phyloP scores from a whole-genome alignment of 352 stramenopile genomes.

The Vaucheria bursata region DNA sequence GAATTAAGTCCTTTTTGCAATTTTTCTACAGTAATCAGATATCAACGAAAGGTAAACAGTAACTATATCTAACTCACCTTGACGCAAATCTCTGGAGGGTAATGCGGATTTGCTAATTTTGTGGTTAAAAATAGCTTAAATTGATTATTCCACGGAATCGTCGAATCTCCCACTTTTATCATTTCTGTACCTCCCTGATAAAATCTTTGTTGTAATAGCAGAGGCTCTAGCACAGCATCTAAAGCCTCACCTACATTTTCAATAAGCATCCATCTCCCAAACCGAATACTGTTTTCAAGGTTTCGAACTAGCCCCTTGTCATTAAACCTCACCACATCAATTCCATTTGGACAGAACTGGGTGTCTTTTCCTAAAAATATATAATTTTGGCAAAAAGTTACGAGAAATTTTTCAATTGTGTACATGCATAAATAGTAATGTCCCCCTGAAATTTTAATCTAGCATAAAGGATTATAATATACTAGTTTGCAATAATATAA shows the following conservation, averaged over 20 bases:
- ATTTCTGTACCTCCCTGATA: conserved; percentile 80
- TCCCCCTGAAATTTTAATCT: too few species aligned
- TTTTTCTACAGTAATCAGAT: too few species aligned
- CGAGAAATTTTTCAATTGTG: too few species aligned
- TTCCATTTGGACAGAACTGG: conserved; percentile 48
- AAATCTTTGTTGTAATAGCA: conserved; percentile 81
- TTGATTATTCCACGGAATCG: conserved; percentile 72
- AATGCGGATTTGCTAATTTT: conserved; percentile 81
- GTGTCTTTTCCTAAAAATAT: too few species aligned
- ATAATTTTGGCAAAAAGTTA: too few species aligned
- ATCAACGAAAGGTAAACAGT: too few species aligned
- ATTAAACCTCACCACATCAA: conserved; percentile 83
- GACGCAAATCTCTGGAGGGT: conserved; percentile 77
- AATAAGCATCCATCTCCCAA: conserved; percentile 56
- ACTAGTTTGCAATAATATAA: too few species aligned
- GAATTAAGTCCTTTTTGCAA: too few species aligned
- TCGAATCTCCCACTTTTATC: conserved; percentile 78
- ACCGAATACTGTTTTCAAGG: conserved; percentile 77
- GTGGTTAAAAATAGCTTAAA: conserved; percentile 87
- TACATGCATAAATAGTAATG: too few species aligned
- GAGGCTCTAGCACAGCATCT: conserved; percentile 74
- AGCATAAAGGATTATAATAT: too few species aligned
- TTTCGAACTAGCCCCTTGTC: conserved; percentile 60
- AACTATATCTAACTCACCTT: conserved; percentile 51
- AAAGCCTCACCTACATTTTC: conserved; percentile 65